Base-by-base conservation (phyloP, 768 basidiomycete genomes). In the Tricholoma matsutake region DNA sequence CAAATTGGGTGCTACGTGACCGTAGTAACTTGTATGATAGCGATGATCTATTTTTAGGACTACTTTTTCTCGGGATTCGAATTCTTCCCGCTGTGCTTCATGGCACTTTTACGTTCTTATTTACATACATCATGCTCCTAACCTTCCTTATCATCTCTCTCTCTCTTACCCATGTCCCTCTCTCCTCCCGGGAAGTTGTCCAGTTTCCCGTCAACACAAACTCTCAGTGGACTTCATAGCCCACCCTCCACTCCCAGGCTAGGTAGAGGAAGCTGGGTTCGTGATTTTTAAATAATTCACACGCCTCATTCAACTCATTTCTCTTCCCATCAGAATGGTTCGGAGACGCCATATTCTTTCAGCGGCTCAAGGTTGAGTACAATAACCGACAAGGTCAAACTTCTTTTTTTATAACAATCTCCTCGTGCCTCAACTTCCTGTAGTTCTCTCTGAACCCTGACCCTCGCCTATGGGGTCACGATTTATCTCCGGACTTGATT, bases 391-490 rank as follows among this genome's bases (percentile, higher is more conserved):
- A 82, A 78, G 57, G 83, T 82, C n/a, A 8, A 28, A 31, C 22
- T 31, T 25, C 1, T 41, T 58, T 18, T 52, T 37, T 57, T 7
- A 25, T 13, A 6, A 39, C 32, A 29, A 13, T 54, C 13, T 35
- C 35, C 29, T 51, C 53, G 25, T 57, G 47, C 28, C 20, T 57
- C 25, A 54, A 13, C 34, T 49, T 35, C 13, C 20, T 43, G 16
- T 53, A 91, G 89, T 89, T 83, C 67, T 81, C 85, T 9, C 75
- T 91, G 16, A 76, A 85, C 2, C 79, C 86, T 11, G 89, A 92
- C 66, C 88, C 88, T 13, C 79, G 82, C 16, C 74, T 76, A 22
- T 91, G 89, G 89, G 86, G 87, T 20, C 81, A 82, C 20, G 81
- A 83, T 67, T 67, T 88, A 41, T 83, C 80, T 20, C 76, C 79